A percentile compares a stretch with the other conserved stretches of the same genome.
Evolutionary conservation across 2,329 filamentous ascomycete genomes (phyloP).

Genomic region (Beauveria varroae): DNA sequence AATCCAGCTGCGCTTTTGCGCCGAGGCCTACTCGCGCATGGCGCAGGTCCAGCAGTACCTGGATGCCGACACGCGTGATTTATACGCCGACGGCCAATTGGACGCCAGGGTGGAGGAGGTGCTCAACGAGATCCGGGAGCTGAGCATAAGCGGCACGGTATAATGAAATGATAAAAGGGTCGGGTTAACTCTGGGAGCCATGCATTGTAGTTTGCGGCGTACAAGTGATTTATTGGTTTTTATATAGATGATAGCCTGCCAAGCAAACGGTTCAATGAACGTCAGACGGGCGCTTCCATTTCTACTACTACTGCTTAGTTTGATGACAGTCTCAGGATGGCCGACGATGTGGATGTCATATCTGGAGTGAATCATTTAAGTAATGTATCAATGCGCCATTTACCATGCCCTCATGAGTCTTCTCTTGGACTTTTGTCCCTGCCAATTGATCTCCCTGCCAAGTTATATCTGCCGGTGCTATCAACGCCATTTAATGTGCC

Average conservation of each 20-base stretch:
- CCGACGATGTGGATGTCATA: too few relatives aligned
- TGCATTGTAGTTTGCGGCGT: slow-evolving; percentile 5
- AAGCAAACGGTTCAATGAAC: not conserved
- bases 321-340: too few relatives aligned
- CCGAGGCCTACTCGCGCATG: slow-evolving; percentile 95
- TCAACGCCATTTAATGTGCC: slow-evolving; percentile 3
- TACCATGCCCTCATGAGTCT: not conserved
- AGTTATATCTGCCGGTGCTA: not conserved
- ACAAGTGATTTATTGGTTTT: slow-evolving; percentile 4
- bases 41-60: slow-evolving; percentile 98
- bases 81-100: slow-evolving; percentile 89
- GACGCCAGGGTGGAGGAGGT: slow-evolving; percentile 92
- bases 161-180: slow-evolving; percentile 23
- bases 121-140: slow-evolving; percentile 88
- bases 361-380: not conserved
- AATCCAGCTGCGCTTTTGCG: slow-evolving; percentile 95
- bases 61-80: slow-evolving; percentile 88
- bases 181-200: not conserved
- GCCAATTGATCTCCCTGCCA: not conserved
- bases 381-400: not conserved
- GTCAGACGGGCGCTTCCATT: not conserved
- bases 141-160: slow-evolving; percentile 78
- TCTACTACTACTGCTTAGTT: not conserved
- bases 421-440: not conserved
- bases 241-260: slow-evolving; percentile 1